Conservation (phyloP, 2,329 filamentous ascomycete genomes). For the Dactylellina parvicollis region DNA sequence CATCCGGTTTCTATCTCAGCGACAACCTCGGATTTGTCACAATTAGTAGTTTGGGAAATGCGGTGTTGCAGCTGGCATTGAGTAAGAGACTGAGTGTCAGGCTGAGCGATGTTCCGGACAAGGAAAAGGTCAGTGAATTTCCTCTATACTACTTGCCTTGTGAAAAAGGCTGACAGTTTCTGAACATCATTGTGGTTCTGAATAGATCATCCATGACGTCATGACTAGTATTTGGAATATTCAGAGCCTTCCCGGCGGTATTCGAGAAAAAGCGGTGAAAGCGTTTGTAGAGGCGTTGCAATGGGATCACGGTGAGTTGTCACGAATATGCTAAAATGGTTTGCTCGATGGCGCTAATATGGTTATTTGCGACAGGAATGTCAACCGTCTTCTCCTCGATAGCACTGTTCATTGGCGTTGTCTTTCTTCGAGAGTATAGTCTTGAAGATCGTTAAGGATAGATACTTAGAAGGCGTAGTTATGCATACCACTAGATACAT, state of each 20-base stretch:
- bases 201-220: slow-evolving; percentile 43
- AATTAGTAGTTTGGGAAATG: slow-evolving; percentile 40
- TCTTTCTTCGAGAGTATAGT: slow-evolving; percentile 41
- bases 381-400: slow-evolving; percentile 22
- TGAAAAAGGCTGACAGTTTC: not conserved
- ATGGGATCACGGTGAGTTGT: slow-evolving; percentile 40
- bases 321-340: not conserved
- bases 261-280: slow-evolving; percentile 32
- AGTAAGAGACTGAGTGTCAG: slow-evolving; percentile 18
- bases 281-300: slow-evolving; percentile 48
- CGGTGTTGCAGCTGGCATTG: slow-evolving; percentile 38
- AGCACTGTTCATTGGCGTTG: slow-evolving; percentile 24
- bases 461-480: not conserved
- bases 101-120: slow-evolving; percentile 10
- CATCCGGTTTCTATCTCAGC: slow-evolving; percentile 45
- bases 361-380: slow-evolving; percentile 6
- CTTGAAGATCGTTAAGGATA: slow-evolving; percentile 23
- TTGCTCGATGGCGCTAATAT: not conserved
- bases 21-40: slow-evolving; percentile 46
- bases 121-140: slow-evolving; percentile 16
- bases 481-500: not conserved
- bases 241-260: not conserved
- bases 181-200: not conserved
- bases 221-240: slow-evolving; percentile 42
- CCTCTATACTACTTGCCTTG: not conserved